Percentiles rank a stretch among this genome's conserved stretches.
Conservation (phyloP, 352 stramenopile species). For the Pythium sp. region DNA sequence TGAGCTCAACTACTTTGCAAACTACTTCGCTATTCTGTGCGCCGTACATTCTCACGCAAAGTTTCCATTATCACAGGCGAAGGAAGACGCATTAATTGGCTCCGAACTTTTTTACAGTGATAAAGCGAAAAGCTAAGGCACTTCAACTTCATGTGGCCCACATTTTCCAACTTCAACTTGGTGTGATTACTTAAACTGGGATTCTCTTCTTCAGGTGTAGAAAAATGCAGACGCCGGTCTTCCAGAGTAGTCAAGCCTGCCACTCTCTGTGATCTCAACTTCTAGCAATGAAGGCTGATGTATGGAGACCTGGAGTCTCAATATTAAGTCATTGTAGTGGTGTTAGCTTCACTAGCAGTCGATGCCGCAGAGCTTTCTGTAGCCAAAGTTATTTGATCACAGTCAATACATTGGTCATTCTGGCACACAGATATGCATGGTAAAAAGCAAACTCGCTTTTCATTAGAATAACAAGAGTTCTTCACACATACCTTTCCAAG, state of each 20-base stretch:
- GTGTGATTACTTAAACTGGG: neutral
- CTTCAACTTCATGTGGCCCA: conserved; percentile 2
- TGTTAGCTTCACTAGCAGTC: too few relatives aligned
- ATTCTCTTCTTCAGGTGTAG: neutral
- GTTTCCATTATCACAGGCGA: neutral
- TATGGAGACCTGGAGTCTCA: too few relatives aligned
- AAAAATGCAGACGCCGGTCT: too few relatives aligned
- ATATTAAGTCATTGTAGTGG: too few relatives aligned
- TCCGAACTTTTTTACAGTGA: neutral
- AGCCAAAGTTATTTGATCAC: neutral
- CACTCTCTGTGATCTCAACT: too few relatives aligned
- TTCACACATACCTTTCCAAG: too few relatives aligned
- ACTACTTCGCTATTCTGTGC: too few relatives aligned
- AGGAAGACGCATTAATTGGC: neutral
- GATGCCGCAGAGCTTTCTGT: too few relatives aligned
- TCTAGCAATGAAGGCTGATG: too few relatives aligned
- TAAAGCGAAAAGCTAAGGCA: neutral
- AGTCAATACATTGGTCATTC: neutral
- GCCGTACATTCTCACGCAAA: neutral
- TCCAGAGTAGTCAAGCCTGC: too few relatives aligned
- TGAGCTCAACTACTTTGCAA: too few relatives aligned
- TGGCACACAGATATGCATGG: too few relatives aligned
- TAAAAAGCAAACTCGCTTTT: neutral
- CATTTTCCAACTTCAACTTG: neutral
- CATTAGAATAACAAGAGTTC: neutral